A percentile compares a stretch with the other conserved stretches of the same genome.
These are phyloP conservation scores for Porphyra umbilicalis DNA, from an alignment of 31 red algal species.

Conservation along the genomic window DNA sequence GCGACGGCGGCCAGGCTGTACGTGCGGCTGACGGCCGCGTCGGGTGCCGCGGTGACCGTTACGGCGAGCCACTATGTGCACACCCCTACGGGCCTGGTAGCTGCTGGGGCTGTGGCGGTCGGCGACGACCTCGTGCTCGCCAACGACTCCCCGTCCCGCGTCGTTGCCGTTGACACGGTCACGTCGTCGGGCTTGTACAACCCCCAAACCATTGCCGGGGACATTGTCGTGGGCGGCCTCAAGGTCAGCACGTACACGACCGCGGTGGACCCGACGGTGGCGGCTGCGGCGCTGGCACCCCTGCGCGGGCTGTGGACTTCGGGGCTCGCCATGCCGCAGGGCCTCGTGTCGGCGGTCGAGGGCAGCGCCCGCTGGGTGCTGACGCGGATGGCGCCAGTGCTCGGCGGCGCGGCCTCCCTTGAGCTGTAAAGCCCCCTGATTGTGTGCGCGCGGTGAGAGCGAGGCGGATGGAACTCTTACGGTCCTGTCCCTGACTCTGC, in stretches of 20 bases:
- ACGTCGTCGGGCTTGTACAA: conserved; percentile 35
- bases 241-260: conserved; percentile 33
- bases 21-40: conserved; percentile 17
- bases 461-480: no score
- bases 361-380: not conserved
- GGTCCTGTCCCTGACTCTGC: no score
- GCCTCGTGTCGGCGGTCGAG: not conserved
- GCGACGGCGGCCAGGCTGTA: conserved; percentile 2
- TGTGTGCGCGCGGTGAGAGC: no score
- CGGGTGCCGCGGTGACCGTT: conserved; percentile 1
- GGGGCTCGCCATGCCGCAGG: not conserved
- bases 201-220: conserved; percentile 56
- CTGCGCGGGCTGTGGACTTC: conserved; percentile 16
- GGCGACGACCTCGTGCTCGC: conserved; percentile 25
- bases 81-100: conserved; percentile 8
- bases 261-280: conserved; percentile 20
- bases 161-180: conserved; percentile 19
- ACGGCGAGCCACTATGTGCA: conserved; percentile 37
- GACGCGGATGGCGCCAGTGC: not conserved
- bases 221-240: conserved; percentile 60
- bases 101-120: conserved; percentile 12
- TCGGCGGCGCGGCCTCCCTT: not conserved
- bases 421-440: not conserved
- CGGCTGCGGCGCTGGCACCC: conserved; percentile 29
- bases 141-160: conserved; percentile 13